Evolutionary conservation across 441 rosid genomes (phyloP), one percentile per base, ranked within the genome.

Genomic region (Omphalea diandra): DNA sequence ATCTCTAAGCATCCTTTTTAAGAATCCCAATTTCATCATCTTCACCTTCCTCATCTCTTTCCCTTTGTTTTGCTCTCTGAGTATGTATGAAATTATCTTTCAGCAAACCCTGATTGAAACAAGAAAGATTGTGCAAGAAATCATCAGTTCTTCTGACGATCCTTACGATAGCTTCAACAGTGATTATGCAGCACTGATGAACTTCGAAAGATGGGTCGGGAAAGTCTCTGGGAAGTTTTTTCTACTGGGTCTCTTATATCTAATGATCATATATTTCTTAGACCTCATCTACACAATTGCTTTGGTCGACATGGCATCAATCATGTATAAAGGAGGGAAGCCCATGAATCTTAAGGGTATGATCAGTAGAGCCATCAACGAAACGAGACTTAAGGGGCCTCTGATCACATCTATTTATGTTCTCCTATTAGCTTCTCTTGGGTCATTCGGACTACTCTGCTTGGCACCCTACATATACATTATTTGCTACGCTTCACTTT

Each of bases 331-430:
- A 31, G 58, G 22, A 32, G 44, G 33, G 43, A 50, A 18, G 38
- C 12, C 68, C 17, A 57, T 53, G 55, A 77, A 43, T 47, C 63
- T 73, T 7, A 63, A 47, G 63, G 46, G 49, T 15, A 70, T 70
- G 67, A 15, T 74, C 4, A 9, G 41, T 31, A 74, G 40, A 67
- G 15, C 35, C 33, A 15, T 61, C 46, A 74, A 56, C 3, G 64
- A 70, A 65, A 41, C 71, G 40, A 54, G 75, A 35, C 54, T 67
- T 46, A 67, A 55, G 63, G 78, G 75, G 26, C 78, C 78, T 36
- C 33, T 78, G 2, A 57, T 74, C 18, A 78, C 81, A 62, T 74
- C 75, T 10, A 49, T 70, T 12, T 78, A 49, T 41, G 76, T 72
- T 41, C 75, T 74, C 24, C 20, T 72, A 6, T 57, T 78, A 20